A percentile compares a stretch with the other conserved stretches of the same genome.
Evolutionary conservation across 257 asterid species (phyloP).

Genomic region (Salvia miltiorrhiza): DNA sequence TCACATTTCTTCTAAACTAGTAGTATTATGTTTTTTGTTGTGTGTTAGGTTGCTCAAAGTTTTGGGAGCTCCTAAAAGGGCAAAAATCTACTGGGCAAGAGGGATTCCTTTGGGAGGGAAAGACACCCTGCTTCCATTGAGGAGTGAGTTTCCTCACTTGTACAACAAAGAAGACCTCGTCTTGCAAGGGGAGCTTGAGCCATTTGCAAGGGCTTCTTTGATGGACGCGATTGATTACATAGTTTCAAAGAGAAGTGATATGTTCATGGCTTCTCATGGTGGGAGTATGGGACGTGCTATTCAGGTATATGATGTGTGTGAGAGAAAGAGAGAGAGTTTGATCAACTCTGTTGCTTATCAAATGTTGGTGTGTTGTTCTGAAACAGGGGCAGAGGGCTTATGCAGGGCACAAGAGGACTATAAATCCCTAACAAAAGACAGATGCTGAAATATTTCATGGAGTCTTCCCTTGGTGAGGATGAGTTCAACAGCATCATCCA

Average conservation of each 20-base stretch:
- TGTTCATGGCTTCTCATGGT: constrained; percentile 98
- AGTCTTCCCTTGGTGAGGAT: constrained; percentile 55
- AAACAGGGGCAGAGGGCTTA: constrained; percentile 86
- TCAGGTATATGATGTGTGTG: constrained; percentile 46
- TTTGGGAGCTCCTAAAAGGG: constrained; percentile 71
- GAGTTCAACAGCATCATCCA: constrained; percentile 61
- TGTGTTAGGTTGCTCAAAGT: constrained; percentile 75
- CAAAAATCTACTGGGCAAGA: constrained; percentile 87
- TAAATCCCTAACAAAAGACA: constrained; percentile 94
- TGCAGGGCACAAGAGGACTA: constrained; percentile 86
- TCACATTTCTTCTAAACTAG: background rate
- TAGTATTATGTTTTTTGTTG: background rate
- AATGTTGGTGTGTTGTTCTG: background rate
- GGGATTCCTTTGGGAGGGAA: constrained; percentile 90
- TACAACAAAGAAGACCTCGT: constrained; percentile 89
- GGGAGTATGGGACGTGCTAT: constrained; percentile 96
- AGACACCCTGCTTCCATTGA: constrained; percentile 69
- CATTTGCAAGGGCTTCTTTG: constrained; percentile 61
- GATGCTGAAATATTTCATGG: constrained; percentile 71
- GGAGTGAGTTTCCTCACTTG: constrained; percentile 59
- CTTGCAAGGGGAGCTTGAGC: constrained; percentile 79
- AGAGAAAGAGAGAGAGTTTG: background rate
- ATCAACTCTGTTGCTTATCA: background rate
- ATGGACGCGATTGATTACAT: constrained; percentile 85
- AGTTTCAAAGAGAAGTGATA: constrained; percentile 82